Percentiles rank a stretch among this genome's conserved stretches.
These are phyloP conservation scores for Cucurbita moschata DNA, from an alignment of 306 rosid species.

Conservation along the genomic window DNA sequence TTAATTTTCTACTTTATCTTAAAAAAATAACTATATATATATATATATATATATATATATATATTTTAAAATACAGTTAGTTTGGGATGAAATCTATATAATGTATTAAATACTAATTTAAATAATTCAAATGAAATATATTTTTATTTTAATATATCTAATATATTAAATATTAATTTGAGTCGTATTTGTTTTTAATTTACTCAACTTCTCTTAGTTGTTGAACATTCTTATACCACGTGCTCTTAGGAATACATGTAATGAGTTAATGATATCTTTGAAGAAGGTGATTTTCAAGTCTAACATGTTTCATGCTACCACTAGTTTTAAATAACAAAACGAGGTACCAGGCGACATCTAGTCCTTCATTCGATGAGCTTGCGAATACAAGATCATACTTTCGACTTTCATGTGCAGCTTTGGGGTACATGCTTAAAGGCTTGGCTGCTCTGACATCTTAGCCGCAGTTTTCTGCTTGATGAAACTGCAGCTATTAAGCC, in stretches of 20 bases:
- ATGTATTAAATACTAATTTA: no score
- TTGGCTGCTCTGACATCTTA: slow-evolving; percentile 16
- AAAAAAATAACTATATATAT: no score
- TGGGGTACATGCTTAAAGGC: slow-evolving; percentile 16
- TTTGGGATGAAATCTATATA: no score
- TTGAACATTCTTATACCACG: background rate
- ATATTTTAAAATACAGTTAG: no score
- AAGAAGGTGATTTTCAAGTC: slow-evolving; percentile 11
- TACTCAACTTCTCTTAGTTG: no score
- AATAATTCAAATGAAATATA: no score
- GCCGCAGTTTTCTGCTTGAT: slow-evolving; percentile 24
- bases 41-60: no score
- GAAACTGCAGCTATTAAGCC: slow-evolving; percentile 24
- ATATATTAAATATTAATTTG: no score
- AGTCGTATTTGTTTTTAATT: no score
- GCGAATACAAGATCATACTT: slow-evolving; percentile 19
- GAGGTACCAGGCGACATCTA: slow-evolving; percentile 20
- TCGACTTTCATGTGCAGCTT: slow-evolving; percentile 25
- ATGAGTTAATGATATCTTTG: slow-evolving; percentile 16
- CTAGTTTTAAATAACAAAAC: slow-evolving; percentile 10
- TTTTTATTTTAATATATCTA: no score
- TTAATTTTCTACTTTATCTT: no score
- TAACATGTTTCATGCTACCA: slow-evolving; percentile 14
- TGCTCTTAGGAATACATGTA: no score
- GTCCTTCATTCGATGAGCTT: slow-evolving; percentile 12